phyloP scores from a whole-genome alignment of 305 asterid genomes.

The Plantago coronopus region DNA sequence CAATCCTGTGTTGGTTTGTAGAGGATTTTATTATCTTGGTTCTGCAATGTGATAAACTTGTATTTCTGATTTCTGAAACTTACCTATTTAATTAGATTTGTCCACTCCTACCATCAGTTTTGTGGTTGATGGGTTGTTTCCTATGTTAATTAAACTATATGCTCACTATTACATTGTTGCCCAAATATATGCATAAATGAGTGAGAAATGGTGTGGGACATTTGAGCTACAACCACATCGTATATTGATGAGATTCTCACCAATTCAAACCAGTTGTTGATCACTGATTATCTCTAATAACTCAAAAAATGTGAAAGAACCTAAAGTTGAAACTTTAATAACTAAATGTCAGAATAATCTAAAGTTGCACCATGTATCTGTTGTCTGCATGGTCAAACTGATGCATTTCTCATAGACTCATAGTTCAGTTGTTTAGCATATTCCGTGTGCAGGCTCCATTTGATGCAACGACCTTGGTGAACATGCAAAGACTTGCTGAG shows the following conservation, averaged over 20 bases:
- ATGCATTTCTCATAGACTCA: not conserved
- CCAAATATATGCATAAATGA: not conserved
- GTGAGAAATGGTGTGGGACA: not conserved
- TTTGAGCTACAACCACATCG: no score
- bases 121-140: not conserved
- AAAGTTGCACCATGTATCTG: not conserved
- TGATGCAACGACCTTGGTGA: conserved; percentile 72
- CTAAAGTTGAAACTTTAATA: no score
- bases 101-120: not conserved
- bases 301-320: no score
- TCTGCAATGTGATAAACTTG: not conserved
- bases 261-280: no score
- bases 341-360: no score
- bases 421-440: conserved; percentile 18
- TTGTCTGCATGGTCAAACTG: conserved; percentile 4
- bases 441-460: conserved; percentile 61
- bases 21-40: not conserved
- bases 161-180: not conserved
- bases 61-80: not conserved
- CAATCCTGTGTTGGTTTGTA: not conserved
- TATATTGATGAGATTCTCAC: no score
- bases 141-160: not conserved
- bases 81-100: not conserved
- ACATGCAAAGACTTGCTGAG: conserved; percentile 86
- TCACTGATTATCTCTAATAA: no score